Percentiles rank a stretch among this genome's conserved stretches.
These are phyloP conservation scores for Boletus coccyginus DNA, from an alignment of 768 basidiomycete genomes.

Conservation along the genomic window DNA sequence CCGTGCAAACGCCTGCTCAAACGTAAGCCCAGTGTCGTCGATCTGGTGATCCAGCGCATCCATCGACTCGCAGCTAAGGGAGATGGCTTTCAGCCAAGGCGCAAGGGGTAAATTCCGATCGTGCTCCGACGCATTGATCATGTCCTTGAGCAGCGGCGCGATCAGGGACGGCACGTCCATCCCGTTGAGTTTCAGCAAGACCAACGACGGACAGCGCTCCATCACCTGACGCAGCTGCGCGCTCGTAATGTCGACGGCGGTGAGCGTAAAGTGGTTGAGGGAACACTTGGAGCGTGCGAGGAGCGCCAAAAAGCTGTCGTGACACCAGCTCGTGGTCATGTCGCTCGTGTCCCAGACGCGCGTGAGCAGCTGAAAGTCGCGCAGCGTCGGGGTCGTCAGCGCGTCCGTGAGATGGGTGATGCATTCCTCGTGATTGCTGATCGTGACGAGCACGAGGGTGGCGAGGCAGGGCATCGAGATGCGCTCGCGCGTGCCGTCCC, in stretches of 20 bases:
- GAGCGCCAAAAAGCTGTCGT: conserved; percentile 26
- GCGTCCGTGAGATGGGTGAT: conserved; percentile 26
- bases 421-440: conserved; percentile 29
- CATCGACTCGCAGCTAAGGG: conserved; percentile 29
- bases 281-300: conserved; percentile 28
- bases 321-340: conserved; percentile 29
- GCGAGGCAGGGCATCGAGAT: conserved; percentile 30
- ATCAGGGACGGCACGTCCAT: conserved; percentile 20
- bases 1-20: conserved; percentile 24
- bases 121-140: conserved; percentile 18
- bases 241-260: conserved; percentile 22
- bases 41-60: conserved; percentile 20
- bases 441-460: conserved; percentile 32
- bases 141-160: conserved; percentile 24
- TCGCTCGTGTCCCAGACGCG: conserved; percentile 32
- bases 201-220: conserved; percentile 30
- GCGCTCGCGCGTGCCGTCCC: conserved; percentile 19
- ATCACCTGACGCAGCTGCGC: conserved; percentile 23
- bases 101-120: conserved; percentile 20
- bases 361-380: conserved; percentile 32
- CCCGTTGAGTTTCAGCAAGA: conserved; percentile 29
- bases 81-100: conserved; percentile 30
- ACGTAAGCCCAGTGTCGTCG: conserved; percentile 25
- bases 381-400: conserved; percentile 20
- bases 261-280: conserved; percentile 31